Conservation (phyloP, 176 grass and related monocot species). For the Bothriochloa decipiens region DNA sequence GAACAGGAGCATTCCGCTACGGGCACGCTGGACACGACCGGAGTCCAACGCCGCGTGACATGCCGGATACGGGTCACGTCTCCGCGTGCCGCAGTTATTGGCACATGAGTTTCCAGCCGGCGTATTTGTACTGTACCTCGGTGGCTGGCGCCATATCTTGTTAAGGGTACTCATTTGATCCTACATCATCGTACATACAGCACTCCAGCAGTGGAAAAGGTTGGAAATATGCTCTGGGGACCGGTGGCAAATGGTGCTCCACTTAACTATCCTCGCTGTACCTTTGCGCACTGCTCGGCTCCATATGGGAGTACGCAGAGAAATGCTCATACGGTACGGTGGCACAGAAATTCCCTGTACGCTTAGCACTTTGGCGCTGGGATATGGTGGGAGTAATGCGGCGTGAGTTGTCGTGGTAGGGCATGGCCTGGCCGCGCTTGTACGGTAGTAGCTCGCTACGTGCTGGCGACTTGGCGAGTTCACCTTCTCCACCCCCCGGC, state of each 20-base stretch:
- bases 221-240: not conserved
- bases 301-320: not conserved
- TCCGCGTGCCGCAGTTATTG: not conserved
- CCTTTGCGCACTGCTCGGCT: not conserved
- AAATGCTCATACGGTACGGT: not conserved
- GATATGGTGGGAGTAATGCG: constrained; percentile 26
- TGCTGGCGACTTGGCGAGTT: not conserved
- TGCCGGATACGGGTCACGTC: not conserved
- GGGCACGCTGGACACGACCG: no score
- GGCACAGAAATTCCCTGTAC: not conserved
- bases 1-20: no score
- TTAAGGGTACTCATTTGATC: not conserved
- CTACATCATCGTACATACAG: not conserved
- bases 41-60: no score
- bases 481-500: not conserved
- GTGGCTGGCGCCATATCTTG: constrained; percentile 1
- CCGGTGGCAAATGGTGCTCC: not conserved
- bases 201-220: not conserved
- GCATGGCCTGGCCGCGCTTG: not conserved
- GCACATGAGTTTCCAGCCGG: constrained; percentile 4
- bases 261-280: not conserved
- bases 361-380: not conserved
- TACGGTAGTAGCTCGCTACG: not conserved
- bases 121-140: not conserved
- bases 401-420: constrained; percentile 37